Percentiles rank a stretch among this genome's conserved stretches.
phyloP scores from a whole-genome alignment of 257 asterid genomes.

The Osmanthus fragrans region DNA sequence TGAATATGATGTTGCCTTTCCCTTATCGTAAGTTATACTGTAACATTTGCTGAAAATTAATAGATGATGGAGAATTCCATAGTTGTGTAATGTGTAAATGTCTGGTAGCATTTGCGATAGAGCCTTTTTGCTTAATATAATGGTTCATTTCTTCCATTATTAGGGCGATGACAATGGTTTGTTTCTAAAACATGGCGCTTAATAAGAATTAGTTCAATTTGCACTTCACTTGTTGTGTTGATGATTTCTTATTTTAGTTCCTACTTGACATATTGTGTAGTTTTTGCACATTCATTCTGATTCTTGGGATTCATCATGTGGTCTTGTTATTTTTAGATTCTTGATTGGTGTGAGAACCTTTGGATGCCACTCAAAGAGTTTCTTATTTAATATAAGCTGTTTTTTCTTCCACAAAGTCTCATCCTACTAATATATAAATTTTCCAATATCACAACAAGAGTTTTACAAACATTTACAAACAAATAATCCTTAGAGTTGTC shows the following conservation, averaged over 20 bases:
- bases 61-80: conserved; percentile 52
- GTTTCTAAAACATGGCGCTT: not conserved
- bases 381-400: too few species aligned
- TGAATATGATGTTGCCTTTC: not conserved
- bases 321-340: not conserved
- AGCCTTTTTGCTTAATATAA: not conserved
- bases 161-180: not conserved
- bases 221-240: not conserved
- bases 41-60: conserved; percentile 21
- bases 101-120: not conserved
- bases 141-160: not conserved
- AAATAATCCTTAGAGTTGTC: not conserved
- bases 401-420: too few species aligned
- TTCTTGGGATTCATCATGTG: not conserved
- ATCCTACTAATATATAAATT: too few species aligned
- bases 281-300: not conserved
- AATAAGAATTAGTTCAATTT: not conserved
- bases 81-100: not conserved
- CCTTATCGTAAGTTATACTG: not conserved
- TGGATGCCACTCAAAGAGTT: too few species aligned
- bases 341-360: not conserved
- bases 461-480: not conserved
- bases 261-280: not conserved
- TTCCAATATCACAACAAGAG: too few species aligned
- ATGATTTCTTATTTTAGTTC: not conserved